Evolutionary conservation across 164 flowering plant species (phyloP), one percentile per base, ranked within the genome.

Genomic region (Kingdonia uniflora): DNA sequence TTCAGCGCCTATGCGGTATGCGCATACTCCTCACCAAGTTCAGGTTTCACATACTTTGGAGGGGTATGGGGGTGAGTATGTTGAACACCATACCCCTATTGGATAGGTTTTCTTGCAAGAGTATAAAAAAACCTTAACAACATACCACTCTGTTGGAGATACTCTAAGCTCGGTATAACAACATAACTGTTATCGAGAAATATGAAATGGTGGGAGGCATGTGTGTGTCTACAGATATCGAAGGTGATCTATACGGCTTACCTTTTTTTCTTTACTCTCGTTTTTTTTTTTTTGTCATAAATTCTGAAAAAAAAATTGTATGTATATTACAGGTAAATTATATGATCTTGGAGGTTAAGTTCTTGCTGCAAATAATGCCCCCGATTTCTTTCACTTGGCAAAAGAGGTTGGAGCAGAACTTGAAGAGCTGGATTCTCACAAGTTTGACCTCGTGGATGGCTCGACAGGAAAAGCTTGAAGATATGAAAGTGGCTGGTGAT

Each of bases 291-390:
- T 8, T 8, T 29, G 4, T 29, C 35, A 29, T 29, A 8, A n/a
- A 29, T 29, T 29, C 35, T 29, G 35, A 29, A 29, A 3, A 29
- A n/a, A n/a, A 21, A 13, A 6, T 2, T 14, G 46, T 13, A 15
- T 38, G 14, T 12, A n/a, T 24, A 25, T 63, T 49, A 38, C 76
- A 85, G 95, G 87, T 23, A 82, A 60, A 51, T 42, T 77, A 24
- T 85, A 85, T 69, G 95, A 85, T 68, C 65, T 82, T 57, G 95
- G 95, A 23, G 95, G 95, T 42, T 89, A 82, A 68, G 95, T 82
- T 49, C 82, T 82, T 57, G 95, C 89, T 54, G 83, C 81, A 37
- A 85, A 78, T 61, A 82, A 87, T 67, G 84, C 87, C 7, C 95
- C 95, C 11, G 66, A 67, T 41, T 60, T 85, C 51, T 82, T 78